Percentiles rank a stretch among this genome's conserved stretches.
Conservation (phyloP, 352 stramenopile species). For the Phytopythium kandeliae region DNA sequence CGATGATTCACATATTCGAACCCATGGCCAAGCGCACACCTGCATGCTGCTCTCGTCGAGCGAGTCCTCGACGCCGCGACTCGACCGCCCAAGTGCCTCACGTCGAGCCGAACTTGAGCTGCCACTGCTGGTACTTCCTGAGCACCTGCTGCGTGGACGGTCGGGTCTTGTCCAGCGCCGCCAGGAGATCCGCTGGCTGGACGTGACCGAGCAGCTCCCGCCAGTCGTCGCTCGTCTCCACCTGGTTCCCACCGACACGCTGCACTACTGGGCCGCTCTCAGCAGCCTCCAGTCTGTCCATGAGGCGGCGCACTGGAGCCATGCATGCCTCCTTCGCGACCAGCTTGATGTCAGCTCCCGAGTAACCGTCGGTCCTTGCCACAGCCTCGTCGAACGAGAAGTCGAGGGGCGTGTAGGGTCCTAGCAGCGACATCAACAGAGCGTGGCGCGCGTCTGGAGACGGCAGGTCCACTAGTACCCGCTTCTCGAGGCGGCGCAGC, state of each 20-base stretch:
- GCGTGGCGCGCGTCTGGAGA: conserved; percentile 46
- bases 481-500: conserved; percentile 79
- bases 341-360: conserved; percentile 80
- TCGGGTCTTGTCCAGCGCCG: conserved; percentile 70
- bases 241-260: conserved; percentile 12
- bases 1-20: conserved; percentile 1
- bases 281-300: conserved; percentile 48
- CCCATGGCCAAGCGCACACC: background rate
- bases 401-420: conserved; percentile 41
- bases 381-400: conserved; percentile 57
- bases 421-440: conserved; percentile 55
- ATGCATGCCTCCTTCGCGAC: conserved; percentile 85
- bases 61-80: too few species aligned
- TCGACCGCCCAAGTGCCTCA: conserved; percentile 7
- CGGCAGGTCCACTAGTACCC: conserved; percentile 72
- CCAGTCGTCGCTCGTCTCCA: conserved; percentile 33
- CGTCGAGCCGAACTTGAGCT: conserved; percentile 71
- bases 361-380: conserved; percentile 61
- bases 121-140: conserved; percentile 79
- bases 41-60: too few species aligned
- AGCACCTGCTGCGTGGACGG: conserved; percentile 70
- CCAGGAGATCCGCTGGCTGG: conserved; percentile 38
- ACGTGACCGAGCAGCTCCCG: conserved; percentile 54
- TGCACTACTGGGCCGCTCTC: conserved; percentile 21
- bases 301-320: conserved; percentile 67